phyloP scores from a whole-genome alignment of 2,329 filamentous ascomycete species.

The Pestalotiopsis sp. region DNA sequence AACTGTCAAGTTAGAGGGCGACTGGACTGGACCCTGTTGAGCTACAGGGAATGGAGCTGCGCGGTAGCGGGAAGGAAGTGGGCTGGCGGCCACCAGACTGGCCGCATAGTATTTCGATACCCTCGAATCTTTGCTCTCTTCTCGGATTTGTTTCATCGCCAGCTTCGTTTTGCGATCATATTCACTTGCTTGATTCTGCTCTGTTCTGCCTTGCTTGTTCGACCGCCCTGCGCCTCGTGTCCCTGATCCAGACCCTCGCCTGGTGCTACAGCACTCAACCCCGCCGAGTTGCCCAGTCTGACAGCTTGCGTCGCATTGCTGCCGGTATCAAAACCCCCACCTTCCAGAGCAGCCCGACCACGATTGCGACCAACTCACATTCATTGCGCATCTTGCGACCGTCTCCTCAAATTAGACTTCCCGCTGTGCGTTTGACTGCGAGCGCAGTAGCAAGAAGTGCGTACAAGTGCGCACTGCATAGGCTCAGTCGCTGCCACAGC shows the following conservation, averaged over 20 bases:
- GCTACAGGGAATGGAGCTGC: slow-evolving; percentile 11
- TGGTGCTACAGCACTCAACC: background rate
- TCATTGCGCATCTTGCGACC: slow-evolving; percentile 15
- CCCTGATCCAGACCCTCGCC: background rate
- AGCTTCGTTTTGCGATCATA: slow-evolving; percentile 18
- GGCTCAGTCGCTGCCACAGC: slow-evolving; percentile 24
- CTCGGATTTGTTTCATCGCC: slow-evolving; percentile 23
- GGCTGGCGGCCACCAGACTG: slow-evolving; percentile 19
- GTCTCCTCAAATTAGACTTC: slow-evolving; percentile 28
- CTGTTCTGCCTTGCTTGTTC: background rate
- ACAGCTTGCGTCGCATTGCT: background rate
- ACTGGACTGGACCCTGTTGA: slow-evolving; percentile 14
- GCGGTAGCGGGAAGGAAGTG: slow-evolving; percentile 17
- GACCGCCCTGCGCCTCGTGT: background rate
- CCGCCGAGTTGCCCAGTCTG: background rate
- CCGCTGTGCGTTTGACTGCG: slow-evolving; percentile 4
- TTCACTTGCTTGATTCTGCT: slow-evolving; percentile 6
- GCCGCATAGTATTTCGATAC: slow-evolving; percentile 25
- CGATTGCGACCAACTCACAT: slow-evolving; percentile 13
- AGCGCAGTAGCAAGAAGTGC: slow-evolving; percentile 13
- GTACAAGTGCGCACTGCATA: slow-evolving; percentile 3
- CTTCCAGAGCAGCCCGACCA: slow-evolving; percentile 19
- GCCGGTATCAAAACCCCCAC: slow-evolving; percentile 26
- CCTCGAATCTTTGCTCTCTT: slow-evolving; percentile 14
- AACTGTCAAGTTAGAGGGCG: background rate